A percentile compares a stretch with the other conserved stretches of the same genome.
These are phyloP conservation scores for Nicotiana tomentosiformis DNA, from an alignment of 257 asterid genomes.

Conservation along the genomic window DNA sequence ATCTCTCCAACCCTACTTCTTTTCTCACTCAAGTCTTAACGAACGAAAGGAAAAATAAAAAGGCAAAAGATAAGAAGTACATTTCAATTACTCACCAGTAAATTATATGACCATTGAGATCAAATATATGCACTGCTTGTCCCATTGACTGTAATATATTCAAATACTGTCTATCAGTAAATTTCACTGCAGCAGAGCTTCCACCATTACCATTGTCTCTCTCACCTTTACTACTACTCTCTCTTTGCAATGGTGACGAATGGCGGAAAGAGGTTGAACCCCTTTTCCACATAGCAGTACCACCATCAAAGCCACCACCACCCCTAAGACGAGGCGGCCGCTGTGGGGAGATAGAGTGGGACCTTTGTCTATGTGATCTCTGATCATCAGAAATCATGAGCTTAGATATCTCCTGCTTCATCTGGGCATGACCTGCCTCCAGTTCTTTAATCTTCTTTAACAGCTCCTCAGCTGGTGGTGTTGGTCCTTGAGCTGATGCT, in stretches of 20 bases:
- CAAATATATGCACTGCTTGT: slow-evolving; percentile 74
- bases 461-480: slow-evolving; percentile 75
- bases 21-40: not conserved
- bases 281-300: slow-evolving; percentile 44
- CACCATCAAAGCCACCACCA: slow-evolving; percentile 31
- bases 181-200: slow-evolving; percentile 49
- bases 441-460: slow-evolving; percentile 80
- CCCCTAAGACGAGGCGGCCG: slow-evolving; percentile 35
- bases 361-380: slow-evolving; percentile 44
- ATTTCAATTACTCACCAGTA: slow-evolving; percentile 65
- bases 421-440: slow-evolving; percentile 71
- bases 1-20: not conserved
- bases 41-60: not conserved
- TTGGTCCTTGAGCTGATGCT: slow-evolving; percentile 16
- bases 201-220: slow-evolving; percentile 9
- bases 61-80: not conserved
- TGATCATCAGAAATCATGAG: slow-evolving; percentile 28
- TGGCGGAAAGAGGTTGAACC: slow-evolving; percentile 66
- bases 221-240: slow-evolving; percentile 39
- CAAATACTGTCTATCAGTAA: slow-evolving; percentile 69
- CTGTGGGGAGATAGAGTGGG: slow-evolving; percentile 82
- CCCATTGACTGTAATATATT: slow-evolving; percentile 92
- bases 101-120: slow-evolving; percentile 49
- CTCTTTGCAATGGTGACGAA: slow-evolving; percentile 82
- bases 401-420: slow-evolving; percentile 76